phyloP scores from a whole-genome alignment of 2,329 filamentous ascomycete genomes.

The Scedosporium minutisporum region DNA sequence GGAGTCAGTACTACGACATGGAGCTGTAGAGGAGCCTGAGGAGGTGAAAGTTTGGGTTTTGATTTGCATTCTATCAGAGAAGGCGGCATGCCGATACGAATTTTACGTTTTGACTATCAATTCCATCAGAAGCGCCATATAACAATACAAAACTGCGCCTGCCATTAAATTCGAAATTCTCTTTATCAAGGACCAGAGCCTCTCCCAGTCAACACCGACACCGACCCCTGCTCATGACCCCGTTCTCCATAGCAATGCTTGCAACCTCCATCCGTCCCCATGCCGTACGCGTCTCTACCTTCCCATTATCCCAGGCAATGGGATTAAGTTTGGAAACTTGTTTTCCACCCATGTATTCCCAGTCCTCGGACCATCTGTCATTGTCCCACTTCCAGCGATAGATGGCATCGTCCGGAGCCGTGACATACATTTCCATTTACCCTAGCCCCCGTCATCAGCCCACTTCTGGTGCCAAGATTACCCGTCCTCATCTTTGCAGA shows the following conservation, averaged over 20 bases:
- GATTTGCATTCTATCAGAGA: too few relatives aligned
- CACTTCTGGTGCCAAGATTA: slow-evolving; percentile 14
- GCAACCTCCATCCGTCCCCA: slow-evolving; percentile 10
- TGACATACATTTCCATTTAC: slow-evolving; percentile 14
- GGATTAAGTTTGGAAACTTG: slow-evolving; percentile 13
- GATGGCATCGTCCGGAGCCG: slow-evolving; percentile 10
- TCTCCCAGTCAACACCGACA: too few relatives aligned
- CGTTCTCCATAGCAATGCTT: slow-evolving; percentile 10
- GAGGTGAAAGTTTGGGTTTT: background rate
- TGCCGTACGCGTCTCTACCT: slow-evolving; percentile 13
- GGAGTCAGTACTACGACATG: slow-evolving; percentile 4
- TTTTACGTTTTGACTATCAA: too few relatives aligned
- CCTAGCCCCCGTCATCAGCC: slow-evolving; percentile 8
- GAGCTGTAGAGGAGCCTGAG: background rate
- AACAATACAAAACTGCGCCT: too few relatives aligned
- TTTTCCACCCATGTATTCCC: slow-evolving; percentile 19
- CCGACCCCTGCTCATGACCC: too few relatives aligned
- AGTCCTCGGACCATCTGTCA: slow-evolving; percentile 12
- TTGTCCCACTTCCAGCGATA: slow-evolving; percentile 12
- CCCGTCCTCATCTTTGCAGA: slow-evolving; percentile 15
- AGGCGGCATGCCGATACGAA: too few relatives aligned
- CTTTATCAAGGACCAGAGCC: too few relatives aligned
- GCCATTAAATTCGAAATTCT: too few relatives aligned
- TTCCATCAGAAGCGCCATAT: too few relatives aligned
- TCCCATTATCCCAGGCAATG: slow-evolving; percentile 11